Evolutionary conservation across 75 land plant species (phyloP), one percentile per base, ranked within the genome.

Genomic region (Azolla pinnata): DNA sequence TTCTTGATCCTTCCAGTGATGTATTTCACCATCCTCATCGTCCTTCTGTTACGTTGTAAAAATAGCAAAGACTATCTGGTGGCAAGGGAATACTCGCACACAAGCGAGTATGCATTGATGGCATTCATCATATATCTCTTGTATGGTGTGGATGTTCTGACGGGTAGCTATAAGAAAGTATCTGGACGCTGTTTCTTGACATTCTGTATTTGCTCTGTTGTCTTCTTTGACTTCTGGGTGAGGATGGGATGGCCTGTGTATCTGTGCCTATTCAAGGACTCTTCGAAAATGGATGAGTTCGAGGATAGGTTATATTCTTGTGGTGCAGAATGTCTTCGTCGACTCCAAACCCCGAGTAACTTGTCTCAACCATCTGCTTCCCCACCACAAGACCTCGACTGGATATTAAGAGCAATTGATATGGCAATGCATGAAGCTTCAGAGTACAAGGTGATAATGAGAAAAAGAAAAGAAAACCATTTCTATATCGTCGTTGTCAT

Each of bases 141-240:
- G 14, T 35, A 31, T 31, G 70, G 33, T 31, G 24, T 52, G 23
- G 46, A 49, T 7, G 40, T 57, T 27, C 16, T 59, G 31, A 44
- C 75, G 4, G 28, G 20, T 0, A 56, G 23, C 31, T 28, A 66
- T 29, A 21, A 33, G 4, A 40, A 48, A 21, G 31, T 72, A 33
- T 34, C 72, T 21, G 75, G 75, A 19, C 69, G 75, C 12, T 72
- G 75, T 60, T 72, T 72, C 56, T 59, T 72, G 54, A 72, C 75
- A 29, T 72, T 72, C 27, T 72, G 75, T 31, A 38, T 72, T n/a
- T 72, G 71, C 29, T 57, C 29, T 42, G 63, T 72, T 35, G 75
- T 72, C 10, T 72, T 66, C 29, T 3, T 66, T 23, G 55, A 66
- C 44, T 72, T 72, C 49, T 72, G 75, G 75, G 64, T 60, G 30